phyloP scores from a whole-genome alignment of 352 stramenopile species.

The Pythium periplocum region DNA sequence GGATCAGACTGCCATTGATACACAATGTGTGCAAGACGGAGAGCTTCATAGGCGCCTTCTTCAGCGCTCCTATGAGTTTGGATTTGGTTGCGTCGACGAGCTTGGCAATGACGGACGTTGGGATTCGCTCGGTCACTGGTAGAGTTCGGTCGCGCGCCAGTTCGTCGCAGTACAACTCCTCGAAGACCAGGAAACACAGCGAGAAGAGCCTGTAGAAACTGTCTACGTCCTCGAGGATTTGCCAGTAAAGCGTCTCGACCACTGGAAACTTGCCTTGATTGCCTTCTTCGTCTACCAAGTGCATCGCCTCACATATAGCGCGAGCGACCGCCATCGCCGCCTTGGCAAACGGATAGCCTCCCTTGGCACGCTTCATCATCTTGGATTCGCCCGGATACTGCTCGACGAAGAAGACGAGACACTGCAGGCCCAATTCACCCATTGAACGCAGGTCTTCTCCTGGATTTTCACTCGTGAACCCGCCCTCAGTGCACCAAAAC shows the following conservation, averaged over 20 bases:
- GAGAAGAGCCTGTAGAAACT: slow-evolving; percentile 58
- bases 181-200: slow-evolving; percentile 56
- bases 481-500: slow-evolving; percentile 36
- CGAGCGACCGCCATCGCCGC: slow-evolving; percentile 40
- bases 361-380: slow-evolving; percentile 57
- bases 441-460: slow-evolving; percentile 46
- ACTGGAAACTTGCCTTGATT: slow-evolving; percentile 43
- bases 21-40: slow-evolving; percentile 36
- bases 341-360: slow-evolving; percentile 65
- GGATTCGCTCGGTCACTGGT: slow-evolving; percentile 12
- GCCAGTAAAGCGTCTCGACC: slow-evolving; percentile 52
- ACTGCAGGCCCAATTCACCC: slow-evolving; percentile 55
- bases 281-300: slow-evolving; percentile 37
- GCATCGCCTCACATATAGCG: slow-evolving; percentile 40
- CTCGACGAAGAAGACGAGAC: slow-evolving; percentile 65
- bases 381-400: slow-evolving; percentile 44
- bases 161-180: slow-evolving; percentile 62
- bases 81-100: slow-evolving; percentile 38
- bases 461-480: slow-evolving; percentile 49
- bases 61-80: slow-evolving; percentile 30
- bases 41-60: slow-evolving; percentile 37
- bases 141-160: slow-evolving; percentile 30
- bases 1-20: slow-evolving; percentile 31
- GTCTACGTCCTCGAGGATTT: slow-evolving; percentile 41
- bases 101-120: slow-evolving; percentile 29